A percentile compares a stretch with the other conserved stretches of the same genome.
These are phyloP conservation scores for Geum urbanum DNA, from an alignment of 306 rosid genomes.

Conservation along the genomic window DNA sequence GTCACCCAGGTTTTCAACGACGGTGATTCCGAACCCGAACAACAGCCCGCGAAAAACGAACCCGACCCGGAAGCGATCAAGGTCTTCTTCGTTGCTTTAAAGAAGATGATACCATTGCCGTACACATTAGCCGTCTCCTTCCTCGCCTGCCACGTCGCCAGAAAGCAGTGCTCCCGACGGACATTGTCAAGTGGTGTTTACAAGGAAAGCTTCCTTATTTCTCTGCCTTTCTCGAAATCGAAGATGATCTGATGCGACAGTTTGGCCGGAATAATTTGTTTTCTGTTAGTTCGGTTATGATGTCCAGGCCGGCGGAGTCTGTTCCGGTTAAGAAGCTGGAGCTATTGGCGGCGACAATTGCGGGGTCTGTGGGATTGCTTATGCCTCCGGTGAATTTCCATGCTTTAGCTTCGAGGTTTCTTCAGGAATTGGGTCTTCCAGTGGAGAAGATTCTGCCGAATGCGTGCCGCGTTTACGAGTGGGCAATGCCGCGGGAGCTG, in stretches of 20 bases:
- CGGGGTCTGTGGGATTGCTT: constrained; percentile 26
- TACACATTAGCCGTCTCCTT: constrained; percentile 56
- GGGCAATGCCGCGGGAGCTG: constrained; percentile 77
- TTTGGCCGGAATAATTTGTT: constrained; percentile 32
- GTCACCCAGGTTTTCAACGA: constrained; percentile 57
- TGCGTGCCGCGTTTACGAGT: constrained; percentile 62
- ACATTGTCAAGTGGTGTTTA: constrained; percentile 64
- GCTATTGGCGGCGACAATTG: constrained; percentile 60
- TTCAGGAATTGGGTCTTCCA: constrained; percentile 58
- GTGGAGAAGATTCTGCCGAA: constrained; percentile 54
- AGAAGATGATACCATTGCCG: constrained; percentile 57
- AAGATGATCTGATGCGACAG: constrained; percentile 40
- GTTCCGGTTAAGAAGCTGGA: constrained; percentile 62
- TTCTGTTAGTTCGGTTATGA: constrained; percentile 38
- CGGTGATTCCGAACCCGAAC: constrained; percentile 41
- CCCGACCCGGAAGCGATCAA: constrained; percentile 45
- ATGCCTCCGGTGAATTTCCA: constrained; percentile 87
- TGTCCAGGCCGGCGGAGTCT: constrained; percentile 69
- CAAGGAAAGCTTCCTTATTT: constrained; percentile 91
- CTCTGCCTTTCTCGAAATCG: constrained; percentile 71
- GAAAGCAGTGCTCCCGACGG: constrained; percentile 72
- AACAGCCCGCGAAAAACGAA: no score
- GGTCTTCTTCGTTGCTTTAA: constrained; percentile 64
- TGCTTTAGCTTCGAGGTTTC: constrained; percentile 61
- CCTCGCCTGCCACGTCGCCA: constrained; percentile 77